phyloP scores from a whole-genome alignment of 768 basidiomycete species.

The Auricularia sp. region DNA sequence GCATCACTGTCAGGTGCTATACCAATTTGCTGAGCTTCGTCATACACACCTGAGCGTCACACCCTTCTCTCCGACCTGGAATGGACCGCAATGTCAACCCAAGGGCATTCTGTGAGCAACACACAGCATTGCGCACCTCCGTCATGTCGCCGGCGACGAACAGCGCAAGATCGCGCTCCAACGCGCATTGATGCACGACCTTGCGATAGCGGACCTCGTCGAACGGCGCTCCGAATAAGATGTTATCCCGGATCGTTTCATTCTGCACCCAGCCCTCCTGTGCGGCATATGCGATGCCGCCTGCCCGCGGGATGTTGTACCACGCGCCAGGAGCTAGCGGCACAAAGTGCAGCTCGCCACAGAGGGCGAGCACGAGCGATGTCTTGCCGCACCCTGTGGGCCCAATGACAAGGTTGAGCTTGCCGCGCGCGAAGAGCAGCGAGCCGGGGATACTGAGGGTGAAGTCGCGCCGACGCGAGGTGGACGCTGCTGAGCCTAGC shows the following conservation, averaged over 20 bases:
- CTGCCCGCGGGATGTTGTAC: conserved; percentile 6
- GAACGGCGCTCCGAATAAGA: conserved; percentile 33
- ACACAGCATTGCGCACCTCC: conserved; percentile 26
- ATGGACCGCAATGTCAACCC: background rate
- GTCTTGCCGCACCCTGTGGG: conserved; percentile 25
- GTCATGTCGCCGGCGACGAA: conserved; percentile 54
- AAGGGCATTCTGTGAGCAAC: background rate
- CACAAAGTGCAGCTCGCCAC: conserved; percentile 23
- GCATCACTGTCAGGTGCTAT: no score
- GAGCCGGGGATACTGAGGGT: conserved; percentile 3
- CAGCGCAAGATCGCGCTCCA: conserved; percentile 35
- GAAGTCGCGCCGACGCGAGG: conserved; percentile 3
- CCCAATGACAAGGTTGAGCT: conserved; percentile 21
- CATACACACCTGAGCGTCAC: conserved; percentile 34
- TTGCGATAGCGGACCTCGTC: conserved; percentile 33
- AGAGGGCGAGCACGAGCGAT: conserved; percentile 21
- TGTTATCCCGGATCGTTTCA: conserved; percentile 28
- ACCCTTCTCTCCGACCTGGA: conserved; percentile 53
- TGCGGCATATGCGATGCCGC: conserved; percentile 11
- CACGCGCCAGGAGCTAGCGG: conserved; percentile 7
- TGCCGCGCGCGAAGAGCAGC: conserved; percentile 4
- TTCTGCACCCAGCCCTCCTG: conserved; percentile 12
- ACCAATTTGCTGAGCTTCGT: background rate
- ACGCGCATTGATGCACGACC: conserved; percentile 28
- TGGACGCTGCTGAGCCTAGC: conserved; percentile 1